Evolutionary conservation across 139 green algal species (phyloP).

Genomic region (Closterium sp.): DNA sequence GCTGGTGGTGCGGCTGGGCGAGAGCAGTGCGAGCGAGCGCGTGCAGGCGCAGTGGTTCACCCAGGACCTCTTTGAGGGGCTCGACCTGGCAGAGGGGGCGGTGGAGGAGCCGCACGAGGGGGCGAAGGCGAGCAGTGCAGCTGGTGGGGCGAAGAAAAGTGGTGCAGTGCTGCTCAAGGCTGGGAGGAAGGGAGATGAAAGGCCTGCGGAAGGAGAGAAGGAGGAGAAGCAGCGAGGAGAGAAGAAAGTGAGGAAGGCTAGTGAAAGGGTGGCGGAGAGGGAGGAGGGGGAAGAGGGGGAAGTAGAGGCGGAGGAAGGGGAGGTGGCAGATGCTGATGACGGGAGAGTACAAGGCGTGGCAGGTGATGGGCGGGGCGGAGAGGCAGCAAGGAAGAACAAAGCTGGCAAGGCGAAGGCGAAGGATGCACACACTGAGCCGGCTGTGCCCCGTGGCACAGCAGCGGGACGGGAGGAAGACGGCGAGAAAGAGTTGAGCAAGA

Average conservation of each 20-base stretch:
- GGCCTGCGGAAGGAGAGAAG: background rate
- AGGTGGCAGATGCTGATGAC: background rate
- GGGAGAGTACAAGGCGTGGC: background rate
- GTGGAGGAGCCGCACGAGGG: background rate
- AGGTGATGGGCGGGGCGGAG: background rate
- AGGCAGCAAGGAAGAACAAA: background rate
- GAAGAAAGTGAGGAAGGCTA: background rate
- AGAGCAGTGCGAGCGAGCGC: background rate
- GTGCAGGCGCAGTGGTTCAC: slow-evolving; percentile 52
- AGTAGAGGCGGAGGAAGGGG: slow-evolving; percentile 1
- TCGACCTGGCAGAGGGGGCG: background rate
- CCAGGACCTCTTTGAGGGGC: slow-evolving; percentile 55
- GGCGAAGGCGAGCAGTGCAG: background rate
- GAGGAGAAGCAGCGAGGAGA: background rate
- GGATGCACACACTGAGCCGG: background rate
- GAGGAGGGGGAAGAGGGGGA: background rate
- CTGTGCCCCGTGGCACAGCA: background rate
- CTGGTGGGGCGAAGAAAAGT: too few species aligned
- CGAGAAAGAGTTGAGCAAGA: background rate
- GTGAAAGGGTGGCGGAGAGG: background rate
- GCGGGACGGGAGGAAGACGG: background rate
- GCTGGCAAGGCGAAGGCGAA: background rate
- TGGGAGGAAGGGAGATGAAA: background rate
- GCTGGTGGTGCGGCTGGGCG: slow-evolving; percentile 40
- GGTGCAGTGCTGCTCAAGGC: background rate